phyloP scores from a whole-genome alignment of 306 rosid species.

The Medicago arabica region DNA sequence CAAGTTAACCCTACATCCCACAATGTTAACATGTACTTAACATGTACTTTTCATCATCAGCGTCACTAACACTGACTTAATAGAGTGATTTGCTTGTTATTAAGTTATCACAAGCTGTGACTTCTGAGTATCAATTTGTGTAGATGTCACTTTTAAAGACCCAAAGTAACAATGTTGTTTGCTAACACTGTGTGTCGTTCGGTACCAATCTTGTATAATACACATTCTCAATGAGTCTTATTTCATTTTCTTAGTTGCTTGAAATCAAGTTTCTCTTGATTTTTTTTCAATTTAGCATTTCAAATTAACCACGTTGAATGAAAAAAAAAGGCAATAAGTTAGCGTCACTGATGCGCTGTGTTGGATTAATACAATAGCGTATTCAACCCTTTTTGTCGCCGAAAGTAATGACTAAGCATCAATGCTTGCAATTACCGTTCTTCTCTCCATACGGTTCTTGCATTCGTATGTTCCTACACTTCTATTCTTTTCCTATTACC shows the following conservation, averaged over 20 bases:
- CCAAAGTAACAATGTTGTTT: background rate
- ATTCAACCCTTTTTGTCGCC: background rate
- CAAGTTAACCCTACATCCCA: too few relatives aligned
- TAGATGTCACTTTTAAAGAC: slow-evolving; percentile 9
- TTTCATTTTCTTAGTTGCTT: too few relatives aligned
- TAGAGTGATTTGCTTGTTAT: background rate
- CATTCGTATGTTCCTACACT: background rate
- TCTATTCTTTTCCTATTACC: too few relatives aligned
- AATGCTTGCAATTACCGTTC: background rate
- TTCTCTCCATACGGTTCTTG: background rate
- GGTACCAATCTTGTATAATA: too few relatives aligned
- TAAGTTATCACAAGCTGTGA: background rate
- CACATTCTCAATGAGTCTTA: too few relatives aligned
- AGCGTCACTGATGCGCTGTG: background rate
- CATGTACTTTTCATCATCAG: too few relatives aligned
- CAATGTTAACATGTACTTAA: too few relatives aligned
- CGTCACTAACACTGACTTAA: background rate
- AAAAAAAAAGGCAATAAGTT: background rate
- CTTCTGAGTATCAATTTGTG: background rate
- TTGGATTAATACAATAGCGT: background rate
- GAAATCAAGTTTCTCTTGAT: background rate
- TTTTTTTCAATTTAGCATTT: background rate
- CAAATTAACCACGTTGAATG: background rate
- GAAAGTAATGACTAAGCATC: background rate
- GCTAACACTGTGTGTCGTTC: too few relatives aligned